phyloP scores from a whole-genome alignment of 495 filamentous ascomycete genomes.

The Talaromyces trachyspermus region DNA sequence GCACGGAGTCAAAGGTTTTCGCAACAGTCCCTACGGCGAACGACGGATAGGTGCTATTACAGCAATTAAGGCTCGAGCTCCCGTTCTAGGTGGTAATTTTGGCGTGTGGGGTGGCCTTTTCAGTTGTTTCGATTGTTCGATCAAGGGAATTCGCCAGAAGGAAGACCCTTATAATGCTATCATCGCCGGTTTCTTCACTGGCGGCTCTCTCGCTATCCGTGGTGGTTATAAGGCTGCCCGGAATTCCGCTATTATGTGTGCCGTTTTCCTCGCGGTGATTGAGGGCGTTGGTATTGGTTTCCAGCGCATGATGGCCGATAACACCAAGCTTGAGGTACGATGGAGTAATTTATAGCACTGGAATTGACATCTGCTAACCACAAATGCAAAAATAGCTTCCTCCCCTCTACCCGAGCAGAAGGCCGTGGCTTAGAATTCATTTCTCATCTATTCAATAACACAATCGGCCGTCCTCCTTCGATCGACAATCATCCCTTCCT shows the following conservation, averaged over 20 bases:
- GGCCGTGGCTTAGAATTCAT: conserved; percentile 33
- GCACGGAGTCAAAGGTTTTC: conserved; percentile 96
- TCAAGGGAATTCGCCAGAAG: conserved; percentile 92
- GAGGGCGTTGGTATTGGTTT: conserved; percentile 97
- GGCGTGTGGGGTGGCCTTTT: conserved; percentile 96
- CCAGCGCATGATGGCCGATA: conserved; percentile 91
- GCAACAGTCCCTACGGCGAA: conserved; percentile 87
- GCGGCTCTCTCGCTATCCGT: conserved; percentile 81
- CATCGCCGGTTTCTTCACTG: conserved; percentile 94
- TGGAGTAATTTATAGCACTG: neutral
- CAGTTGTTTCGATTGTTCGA: conserved; percentile 91
- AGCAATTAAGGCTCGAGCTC: conserved; percentile 93
- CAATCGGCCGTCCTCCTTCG: conserved; percentile 4
- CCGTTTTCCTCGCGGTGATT: conserved; percentile 87
- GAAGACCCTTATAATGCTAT: conserved; percentile 97
- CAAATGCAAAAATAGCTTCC: conserved; percentile 26
- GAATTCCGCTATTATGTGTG: conserved; percentile 93
- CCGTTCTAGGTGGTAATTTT: conserved; percentile 95
- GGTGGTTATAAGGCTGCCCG: conserved; percentile 82
- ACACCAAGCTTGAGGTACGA: conserved; percentile 74
- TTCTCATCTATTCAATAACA: neutral
- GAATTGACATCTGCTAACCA: conserved; percentile 2
- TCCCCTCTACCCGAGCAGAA: conserved; percentile 36
- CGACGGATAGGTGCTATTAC: conserved; percentile 91
- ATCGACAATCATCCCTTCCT: conserved; percentile 10